Percentiles rank a stretch among this genome's conserved stretches.
phyloP scores from a whole-genome alignment of 805 yeast genomes.

The Maudiozyma bulderi region DNA sequence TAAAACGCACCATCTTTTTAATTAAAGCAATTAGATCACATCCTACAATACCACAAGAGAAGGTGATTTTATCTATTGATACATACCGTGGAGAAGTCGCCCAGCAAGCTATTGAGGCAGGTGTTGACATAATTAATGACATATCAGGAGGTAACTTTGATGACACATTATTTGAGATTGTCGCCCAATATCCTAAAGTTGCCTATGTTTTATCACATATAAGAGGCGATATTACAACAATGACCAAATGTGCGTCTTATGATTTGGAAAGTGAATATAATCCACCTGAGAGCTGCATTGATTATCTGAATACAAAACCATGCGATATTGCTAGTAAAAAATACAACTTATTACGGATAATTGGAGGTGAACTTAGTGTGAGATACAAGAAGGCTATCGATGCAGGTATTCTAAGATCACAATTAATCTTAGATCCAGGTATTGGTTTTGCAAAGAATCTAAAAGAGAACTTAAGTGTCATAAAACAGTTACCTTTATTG shows the following conservation, averaged over 20 bases:
- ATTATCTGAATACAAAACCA: constrained; percentile 10
- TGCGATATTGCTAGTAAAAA: constrained; percentile 1
- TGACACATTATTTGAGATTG: constrained; percentile 50
- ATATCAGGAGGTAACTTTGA: constrained; percentile 76
- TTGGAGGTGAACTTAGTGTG: constrained; percentile 54
- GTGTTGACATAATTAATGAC: constrained; percentile 90
- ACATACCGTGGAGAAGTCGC: constrained; percentile 80
- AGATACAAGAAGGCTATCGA: constrained; percentile 47
- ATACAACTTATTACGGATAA: constrained; percentile 37
- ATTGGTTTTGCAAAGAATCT: constrained; percentile 86
- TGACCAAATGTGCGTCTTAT: constrained; percentile 54
- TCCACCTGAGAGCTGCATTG: constrained; percentile 5
- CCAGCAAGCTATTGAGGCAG: constrained; percentile 50
- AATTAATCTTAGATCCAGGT: constrained; percentile 87
- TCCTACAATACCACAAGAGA: constrained; percentile 28
- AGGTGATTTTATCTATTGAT: constrained; percentile 67
- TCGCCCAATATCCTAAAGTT: constrained; percentile 54
- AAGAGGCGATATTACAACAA: constrained; percentile 70
- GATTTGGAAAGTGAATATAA: constrained; percentile 26
- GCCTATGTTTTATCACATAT: constrained; percentile 80
- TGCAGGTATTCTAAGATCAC: constrained; percentile 78
- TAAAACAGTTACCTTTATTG: constrained; percentile 39
- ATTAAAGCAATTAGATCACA: constrained; percentile 49
- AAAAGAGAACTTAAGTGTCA: constrained; percentile 57
- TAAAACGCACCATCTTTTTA: constrained; percentile 60